Base-by-base conservation (phyloP, 306 rosid species). In the Fagus crenata region DNA sequence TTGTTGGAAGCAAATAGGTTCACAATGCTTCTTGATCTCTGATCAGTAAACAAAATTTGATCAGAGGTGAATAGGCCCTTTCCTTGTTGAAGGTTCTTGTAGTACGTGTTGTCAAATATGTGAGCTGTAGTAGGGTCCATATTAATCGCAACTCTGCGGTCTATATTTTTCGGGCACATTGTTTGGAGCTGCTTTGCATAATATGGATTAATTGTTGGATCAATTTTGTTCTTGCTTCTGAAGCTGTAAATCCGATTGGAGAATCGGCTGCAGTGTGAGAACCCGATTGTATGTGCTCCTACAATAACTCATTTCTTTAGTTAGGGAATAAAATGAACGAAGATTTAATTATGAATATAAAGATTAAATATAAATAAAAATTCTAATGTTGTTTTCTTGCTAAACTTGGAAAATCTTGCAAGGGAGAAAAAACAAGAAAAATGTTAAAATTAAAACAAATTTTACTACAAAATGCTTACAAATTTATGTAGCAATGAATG, bases 281-380 rank as follows among this genome's bases (percentile, higher is more conserved):
- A 90, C 15, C 98, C 98, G 55, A 92, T 85, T 5, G 98, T 90
- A 71, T 94, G 98, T 63, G 97, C 97, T 46, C 97, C 98, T 93
- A 75, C 53, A 49, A 65, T 7, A 49, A 65, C 18, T 56, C 49
- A 49, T 22, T 75, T 53, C n/a, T 13, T 53, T 42, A 46, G 9
- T 15, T 15, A 5, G 41, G 6, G 12, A 59, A 9, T 59, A 28
- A 31, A 32, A 9, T 31, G 37, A 31, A 31, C 8, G 32, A 58
- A 28, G 51, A 46, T 46, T 46, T 46, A 0, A 46, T 46, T 46
- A 9, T 46, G 11, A 46, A 46, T 46, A 46, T 4, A 46, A 46
- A 46, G 51, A 46, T 2, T 7, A 7, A 46, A 14, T 8, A 46
- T 7, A 46, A 1, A 46, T 7, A 9, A 2, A 7, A 7, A 7